These are phyloP conservation scores for Pythium angustatum DNA, from an alignment of 352 stramenopile species.

Conservation along the genomic window DNA sequence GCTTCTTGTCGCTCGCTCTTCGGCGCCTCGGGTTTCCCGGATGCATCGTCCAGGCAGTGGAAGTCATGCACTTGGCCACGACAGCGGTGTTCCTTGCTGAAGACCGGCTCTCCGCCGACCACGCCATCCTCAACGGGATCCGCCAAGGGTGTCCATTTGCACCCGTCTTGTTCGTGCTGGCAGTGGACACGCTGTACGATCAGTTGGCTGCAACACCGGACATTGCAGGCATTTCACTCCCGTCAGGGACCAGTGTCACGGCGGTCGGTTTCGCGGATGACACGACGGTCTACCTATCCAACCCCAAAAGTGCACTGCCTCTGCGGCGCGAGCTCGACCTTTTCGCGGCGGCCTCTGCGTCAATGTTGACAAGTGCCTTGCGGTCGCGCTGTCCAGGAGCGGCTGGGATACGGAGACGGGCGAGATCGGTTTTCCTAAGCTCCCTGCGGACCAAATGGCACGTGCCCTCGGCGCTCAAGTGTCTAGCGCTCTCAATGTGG, in stretches of 20 bases:
- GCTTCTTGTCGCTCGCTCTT: background rate
- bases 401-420: background rate
- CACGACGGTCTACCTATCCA: background rate
- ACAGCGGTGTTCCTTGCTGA: constrained; percentile 8
- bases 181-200: background rate
- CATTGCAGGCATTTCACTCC: background rate
- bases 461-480: background rate
- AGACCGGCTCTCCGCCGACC: background rate
- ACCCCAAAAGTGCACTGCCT: background rate
- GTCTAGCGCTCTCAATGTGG: background rate
- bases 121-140: constrained; percentile 7
- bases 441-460: background rate
- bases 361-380: constrained; percentile 1
- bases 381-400: background rate
- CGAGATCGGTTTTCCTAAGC: background rate
- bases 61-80: constrained; percentile 10
- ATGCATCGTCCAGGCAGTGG: background rate
- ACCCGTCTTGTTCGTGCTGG: constrained; percentile 16
- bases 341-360: constrained; percentile 8
- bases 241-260: background rate
- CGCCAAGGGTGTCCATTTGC: constrained; percentile 24
- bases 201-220: background rate
- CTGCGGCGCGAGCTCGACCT: background rate
- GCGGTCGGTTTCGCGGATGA: constrained; percentile 11
- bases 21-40: background rate